Percentiles rank a stretch among this genome's conserved stretches.
These are phyloP conservation scores for Macrolepiota albuminosa DNA, from an alignment of 768 basidiomycete genomes.

Conservation along the genomic window DNA sequence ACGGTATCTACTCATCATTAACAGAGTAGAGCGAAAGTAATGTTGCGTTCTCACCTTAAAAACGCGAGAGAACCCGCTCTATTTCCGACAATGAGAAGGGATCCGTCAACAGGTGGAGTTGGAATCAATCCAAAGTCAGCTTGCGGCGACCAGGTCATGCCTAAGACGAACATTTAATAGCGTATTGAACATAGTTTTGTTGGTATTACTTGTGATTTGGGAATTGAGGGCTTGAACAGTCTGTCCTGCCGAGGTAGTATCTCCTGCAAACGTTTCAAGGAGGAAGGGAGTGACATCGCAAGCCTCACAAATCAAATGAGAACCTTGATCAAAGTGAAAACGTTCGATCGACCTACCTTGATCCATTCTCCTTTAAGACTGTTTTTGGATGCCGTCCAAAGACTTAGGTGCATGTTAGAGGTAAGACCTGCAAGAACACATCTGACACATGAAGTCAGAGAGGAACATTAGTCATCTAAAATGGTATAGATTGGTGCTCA, in stretches of 20 bases:
- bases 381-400: conserved; percentile 67
- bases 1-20: conserved; percentile 21
- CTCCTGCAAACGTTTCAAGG: conserved; percentile 24
- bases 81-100: conserved; percentile 65
- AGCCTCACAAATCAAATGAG: conserved; percentile 31
- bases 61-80: conserved; percentile 61
- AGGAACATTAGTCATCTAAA: not conserved
- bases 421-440: conserved; percentile 66
- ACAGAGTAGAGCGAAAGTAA: not conserved
- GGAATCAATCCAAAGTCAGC: conserved; percentile 51
- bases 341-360: conserved; percentile 34
- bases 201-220: conserved; percentile 43
- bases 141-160: conserved; percentile 66
- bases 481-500: conserved; percentile 21
- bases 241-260: conserved; percentile 16
- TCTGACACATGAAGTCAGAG: conserved; percentile 28
- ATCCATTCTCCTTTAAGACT: conserved; percentile 70
- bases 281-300: conserved; percentile 52
- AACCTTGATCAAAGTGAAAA: not conserved
- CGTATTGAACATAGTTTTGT: not conserved
- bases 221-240: conserved; percentile 36
- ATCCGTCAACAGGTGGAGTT: conserved; percentile 46
- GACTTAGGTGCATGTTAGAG: conserved; percentile 69
- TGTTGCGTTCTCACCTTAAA: conserved; percentile 38
- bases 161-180: conserved; percentile 30